phyloP scores from a whole-genome alignment of 352 stramenopile species.

The Globisporangium polare region DNA sequence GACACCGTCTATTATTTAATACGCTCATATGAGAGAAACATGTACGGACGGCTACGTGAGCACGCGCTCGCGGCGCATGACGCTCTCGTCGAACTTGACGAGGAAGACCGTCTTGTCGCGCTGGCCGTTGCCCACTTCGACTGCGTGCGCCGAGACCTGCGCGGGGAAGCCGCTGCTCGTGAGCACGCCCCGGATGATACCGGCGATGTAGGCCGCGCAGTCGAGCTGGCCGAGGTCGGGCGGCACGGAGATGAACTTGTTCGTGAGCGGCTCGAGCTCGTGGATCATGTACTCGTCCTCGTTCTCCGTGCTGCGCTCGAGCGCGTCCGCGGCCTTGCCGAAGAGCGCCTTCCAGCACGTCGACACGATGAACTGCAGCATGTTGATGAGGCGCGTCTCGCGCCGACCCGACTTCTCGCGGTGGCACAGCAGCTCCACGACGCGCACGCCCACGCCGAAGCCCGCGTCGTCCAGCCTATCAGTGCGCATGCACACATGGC shows the following conservation, averaged over 20 bases:
- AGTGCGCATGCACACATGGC: not conserved
- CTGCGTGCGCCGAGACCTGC: constrained; percentile 70
- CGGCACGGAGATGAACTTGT: constrained; percentile 96
- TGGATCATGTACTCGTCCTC: constrained; percentile 99
- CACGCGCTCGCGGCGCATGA: constrained; percentile 72
- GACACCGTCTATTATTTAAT: constrained; percentile 28
- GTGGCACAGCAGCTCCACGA: constrained; percentile 92
- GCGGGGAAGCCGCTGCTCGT: constrained; percentile 81
- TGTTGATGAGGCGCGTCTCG: constrained; percentile 82
- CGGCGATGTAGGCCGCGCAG: constrained; percentile 95
- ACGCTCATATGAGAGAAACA: not conserved
- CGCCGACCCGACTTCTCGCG: constrained; percentile 75
- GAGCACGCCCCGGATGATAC: constrained; percentile 90
- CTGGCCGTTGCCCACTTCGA: constrained; percentile 53
- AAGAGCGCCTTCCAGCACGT: constrained; percentile 96
- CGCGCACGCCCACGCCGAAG: constrained; percentile 94
- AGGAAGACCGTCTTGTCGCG: constrained; percentile 85
- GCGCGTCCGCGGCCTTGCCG: constrained; percentile 94
- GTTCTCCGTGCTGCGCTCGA: constrained; percentile 96
- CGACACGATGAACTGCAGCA: constrained; percentile 93
- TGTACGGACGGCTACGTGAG: constrained; percentile 33
- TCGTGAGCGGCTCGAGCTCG: constrained; percentile 91
- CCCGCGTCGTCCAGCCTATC: constrained; percentile 90
- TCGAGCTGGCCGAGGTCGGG: constrained; percentile 94
- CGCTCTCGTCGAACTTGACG: constrained; percentile 82